Evolutionary conservation across 2,329 filamentous ascomycete genomes (phyloP).

Genomic region (Paracamarosporium sp.): DNA sequence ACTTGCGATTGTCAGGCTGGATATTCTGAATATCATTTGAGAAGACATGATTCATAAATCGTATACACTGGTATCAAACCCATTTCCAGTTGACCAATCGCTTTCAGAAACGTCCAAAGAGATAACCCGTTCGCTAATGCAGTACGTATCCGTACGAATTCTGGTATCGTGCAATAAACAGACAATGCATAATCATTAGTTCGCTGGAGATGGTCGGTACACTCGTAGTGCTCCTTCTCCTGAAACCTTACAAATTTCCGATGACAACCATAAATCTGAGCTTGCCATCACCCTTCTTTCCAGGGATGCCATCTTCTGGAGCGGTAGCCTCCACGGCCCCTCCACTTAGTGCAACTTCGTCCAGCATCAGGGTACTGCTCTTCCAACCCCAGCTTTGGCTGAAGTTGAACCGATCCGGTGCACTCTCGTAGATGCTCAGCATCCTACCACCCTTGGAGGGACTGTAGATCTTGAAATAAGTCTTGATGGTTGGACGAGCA

Average conservation of each 20-base stretch:
- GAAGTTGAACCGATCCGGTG: slow-evolving; percentile 66
- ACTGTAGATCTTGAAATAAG: slow-evolving; percentile 69
- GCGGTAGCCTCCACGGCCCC: slow-evolving; percentile 23
- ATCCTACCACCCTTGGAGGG: slow-evolving; percentile 64
- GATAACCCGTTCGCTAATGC: not conserved
- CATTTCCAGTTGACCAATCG: not conserved
- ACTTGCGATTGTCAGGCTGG: not conserved
- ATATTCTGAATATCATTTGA: not conserved
- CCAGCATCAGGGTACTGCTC: slow-evolving; percentile 64
- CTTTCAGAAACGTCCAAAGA: not conserved
- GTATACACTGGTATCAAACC: not conserved
- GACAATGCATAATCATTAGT: not conserved
- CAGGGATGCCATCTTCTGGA: slow-evolving; percentile 16
- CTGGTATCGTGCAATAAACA: not conserved
- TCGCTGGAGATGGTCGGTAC: not conserved
- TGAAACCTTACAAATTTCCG: slow-evolving; percentile 50
- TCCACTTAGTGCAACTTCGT: slow-evolving; percentile 48
- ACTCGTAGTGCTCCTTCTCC: not conserved
- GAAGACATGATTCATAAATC: not conserved
- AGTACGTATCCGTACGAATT: not conserved
- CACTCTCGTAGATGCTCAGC: slow-evolving; percentile 65
- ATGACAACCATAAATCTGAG: slow-evolving; percentile 67
- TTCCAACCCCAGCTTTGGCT: slow-evolving; percentile 69
- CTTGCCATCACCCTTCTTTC: slow-evolving; percentile 55
- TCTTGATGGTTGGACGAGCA: slow-evolving; percentile 63